These are phyloP conservation scores for Camelina neglecta DNA, from an alignment of 345 rosid genomes.

Conservation along the genomic window DNA sequence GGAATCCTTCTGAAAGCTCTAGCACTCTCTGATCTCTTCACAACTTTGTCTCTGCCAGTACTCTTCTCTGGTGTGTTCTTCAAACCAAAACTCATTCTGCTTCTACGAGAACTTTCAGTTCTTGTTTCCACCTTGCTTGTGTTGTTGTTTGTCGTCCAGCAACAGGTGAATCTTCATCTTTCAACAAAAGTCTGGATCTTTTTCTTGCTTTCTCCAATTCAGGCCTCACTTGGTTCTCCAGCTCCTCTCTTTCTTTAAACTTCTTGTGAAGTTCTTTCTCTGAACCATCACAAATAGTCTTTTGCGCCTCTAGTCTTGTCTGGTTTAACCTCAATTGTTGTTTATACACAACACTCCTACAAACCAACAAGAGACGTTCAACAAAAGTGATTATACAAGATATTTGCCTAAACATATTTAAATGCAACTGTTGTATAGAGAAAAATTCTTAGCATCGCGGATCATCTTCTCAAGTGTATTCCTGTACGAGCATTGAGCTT, in stretches of 20 bases:
- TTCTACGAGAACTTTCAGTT: constrained; percentile 18
- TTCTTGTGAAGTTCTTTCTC: not conserved
- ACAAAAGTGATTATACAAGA: too few relatives aligned
- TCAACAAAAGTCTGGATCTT: constrained; percentile 59
- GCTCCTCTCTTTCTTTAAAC: constrained; percentile 79
- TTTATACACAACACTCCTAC: constrained; percentile 90
- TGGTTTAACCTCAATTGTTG: constrained; percentile 94
- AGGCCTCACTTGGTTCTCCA: constrained; percentile 77
- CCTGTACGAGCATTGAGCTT: constrained; percentile 85
- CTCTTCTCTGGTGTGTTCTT: constrained; percentile 55
- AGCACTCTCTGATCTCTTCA: constrained; percentile 80
- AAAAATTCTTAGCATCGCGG: constrained; percentile 70
- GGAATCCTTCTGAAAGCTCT: constrained; percentile 80
- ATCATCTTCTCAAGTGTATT: constrained; percentile 92
- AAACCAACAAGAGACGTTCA: not conserved
- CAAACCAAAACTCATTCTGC: constrained; percentile 43
- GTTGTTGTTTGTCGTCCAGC: constrained; percentile 43
- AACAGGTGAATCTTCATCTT: constrained; percentile 55
- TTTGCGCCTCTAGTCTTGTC: constrained; percentile 93
- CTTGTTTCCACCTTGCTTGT: constrained; percentile 37
- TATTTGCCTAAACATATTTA: not conserved
- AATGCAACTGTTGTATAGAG: constrained; percentile 13
- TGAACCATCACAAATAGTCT: constrained; percentile 38
- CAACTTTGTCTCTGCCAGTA: constrained; percentile 50
- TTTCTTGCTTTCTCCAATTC: constrained; percentile 82